Conservation (phyloP, 148 eudicot genomes). For the Cornus kousa region DNA sequence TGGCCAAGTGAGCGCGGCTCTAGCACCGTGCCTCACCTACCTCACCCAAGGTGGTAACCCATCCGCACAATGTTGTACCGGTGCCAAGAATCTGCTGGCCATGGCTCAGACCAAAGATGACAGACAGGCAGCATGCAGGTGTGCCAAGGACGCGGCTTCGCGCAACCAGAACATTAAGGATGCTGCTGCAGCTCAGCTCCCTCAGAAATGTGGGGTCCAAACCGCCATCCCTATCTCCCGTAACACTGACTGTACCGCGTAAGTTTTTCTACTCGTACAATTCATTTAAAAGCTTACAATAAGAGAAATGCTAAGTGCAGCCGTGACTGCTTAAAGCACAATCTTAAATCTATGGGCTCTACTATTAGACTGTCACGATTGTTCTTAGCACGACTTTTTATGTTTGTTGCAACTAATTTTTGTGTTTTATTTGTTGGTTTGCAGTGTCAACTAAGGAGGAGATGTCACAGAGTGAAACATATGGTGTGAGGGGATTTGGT, state of each 20-base stretch:
- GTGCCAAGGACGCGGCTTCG: not conserved
- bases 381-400: not conserved
- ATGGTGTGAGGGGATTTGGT: not conserved
- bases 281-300: not conserved
- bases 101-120: not conserved
- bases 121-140: conserved; percentile 4
- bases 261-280: not conserved
- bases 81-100: not conserved
- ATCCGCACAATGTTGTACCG: not conserved
- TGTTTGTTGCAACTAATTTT: not conserved
- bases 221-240: not conserved
- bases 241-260: conserved; percentile 1
- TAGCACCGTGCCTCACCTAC: not conserved
- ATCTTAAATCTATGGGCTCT: too few relatives aligned
- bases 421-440: not conserved
- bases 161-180: conserved; percentile 6
- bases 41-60: not conserved
- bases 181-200: not conserved
- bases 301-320: too few relatives aligned
- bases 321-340: too few relatives aligned
- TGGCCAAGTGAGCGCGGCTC: not conserved
- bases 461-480: not conserved
- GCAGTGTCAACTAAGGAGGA: not conserved
- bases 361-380: too few relatives aligned
- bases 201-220: not conserved